Evolutionary conservation across 345 rosid genomes (phyloP).

Genomic region (Eucalyptus camaldulensis): DNA sequence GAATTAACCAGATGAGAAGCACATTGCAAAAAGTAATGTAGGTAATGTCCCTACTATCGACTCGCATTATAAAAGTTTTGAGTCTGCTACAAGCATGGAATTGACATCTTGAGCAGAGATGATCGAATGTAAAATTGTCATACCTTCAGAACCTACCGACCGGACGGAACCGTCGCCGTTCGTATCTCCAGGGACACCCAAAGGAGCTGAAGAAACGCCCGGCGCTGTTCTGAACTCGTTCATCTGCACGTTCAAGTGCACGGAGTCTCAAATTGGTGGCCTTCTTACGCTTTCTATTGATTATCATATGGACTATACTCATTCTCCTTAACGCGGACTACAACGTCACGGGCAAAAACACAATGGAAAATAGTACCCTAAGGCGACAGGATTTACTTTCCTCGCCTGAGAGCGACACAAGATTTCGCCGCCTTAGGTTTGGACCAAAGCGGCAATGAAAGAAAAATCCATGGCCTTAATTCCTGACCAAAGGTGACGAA

Average conservation of each 20-base stretch:
- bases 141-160: background rate
- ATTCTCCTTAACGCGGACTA: background rate
- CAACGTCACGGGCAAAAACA: background rate
- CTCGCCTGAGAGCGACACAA: background rate
- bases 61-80: background rate
- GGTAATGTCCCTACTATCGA: background rate
- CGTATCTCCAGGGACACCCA: background rate
- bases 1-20: background rate
- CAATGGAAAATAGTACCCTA: background rate
- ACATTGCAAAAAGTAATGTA: background rate
- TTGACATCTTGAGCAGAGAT: background rate
- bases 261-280: background rate
- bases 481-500: background rate
- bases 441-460: background rate
- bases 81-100: background rate
- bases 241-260: conserved; percentile 5
- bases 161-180: background rate
- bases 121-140: background rate
- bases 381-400: background rate
- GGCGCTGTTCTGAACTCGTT: background rate
- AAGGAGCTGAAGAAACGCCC: background rate
- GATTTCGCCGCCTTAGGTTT: background rate
- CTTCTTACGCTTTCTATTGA: background rate
- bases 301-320: background rate
- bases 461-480: background rate